A percentile compares a stretch with the other conserved stretches of the same genome.
These are phyloP conservation scores for Stellera chamaejasme DNA, from an alignment of 345 rosid genomes.

Conservation along the genomic window DNA sequence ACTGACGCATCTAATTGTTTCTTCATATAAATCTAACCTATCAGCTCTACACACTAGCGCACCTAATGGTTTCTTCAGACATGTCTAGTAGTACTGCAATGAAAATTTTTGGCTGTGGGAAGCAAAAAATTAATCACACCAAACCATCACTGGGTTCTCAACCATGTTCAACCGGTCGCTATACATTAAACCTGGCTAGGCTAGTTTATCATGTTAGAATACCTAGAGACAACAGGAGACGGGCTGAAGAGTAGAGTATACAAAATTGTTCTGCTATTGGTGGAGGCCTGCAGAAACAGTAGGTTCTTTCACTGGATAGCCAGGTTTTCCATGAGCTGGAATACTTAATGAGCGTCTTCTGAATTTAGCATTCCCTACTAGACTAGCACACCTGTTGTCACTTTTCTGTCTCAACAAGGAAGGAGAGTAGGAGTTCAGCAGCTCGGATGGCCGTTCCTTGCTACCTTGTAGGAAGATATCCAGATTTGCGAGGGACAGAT, in stretches of 20 bases:
- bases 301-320: slow-evolving; percentile 28
- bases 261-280: slow-evolving; percentile 16
- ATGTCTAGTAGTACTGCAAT: too few relatives aligned
- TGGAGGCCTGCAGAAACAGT: slow-evolving; percentile 36
- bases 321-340: slow-evolving; percentile 48
- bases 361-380: slow-evolving; percentile 27
- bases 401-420: slow-evolving; percentile 28
- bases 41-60: too few relatives aligned
- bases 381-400: slow-evolving; percentile 18
- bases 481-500: slow-evolving; percentile 15
- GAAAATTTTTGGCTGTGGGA: too few relatives aligned
- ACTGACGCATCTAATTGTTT: too few relatives aligned
- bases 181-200: too few relatives aligned
- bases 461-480: slow-evolving; percentile 40
- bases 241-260: background rate
- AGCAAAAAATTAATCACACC: too few relatives aligned
- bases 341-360: slow-evolving; percentile 75
- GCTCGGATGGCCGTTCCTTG: slow-evolving; percentile 34
- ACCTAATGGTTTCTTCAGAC: too few relatives aligned
- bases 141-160: too few relatives aligned
- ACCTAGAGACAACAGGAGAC: background rate
- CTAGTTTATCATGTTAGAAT: background rate
- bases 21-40: too few relatives aligned
- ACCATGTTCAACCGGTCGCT: too few relatives aligned
- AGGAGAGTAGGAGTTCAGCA: slow-evolving; percentile 25